Percentiles rank a stretch among this genome's conserved stretches.
Evolutionary conservation across 2,329 filamentous ascomycete species (phyloP).

Genomic region (Penicillium sp.): DNA sequence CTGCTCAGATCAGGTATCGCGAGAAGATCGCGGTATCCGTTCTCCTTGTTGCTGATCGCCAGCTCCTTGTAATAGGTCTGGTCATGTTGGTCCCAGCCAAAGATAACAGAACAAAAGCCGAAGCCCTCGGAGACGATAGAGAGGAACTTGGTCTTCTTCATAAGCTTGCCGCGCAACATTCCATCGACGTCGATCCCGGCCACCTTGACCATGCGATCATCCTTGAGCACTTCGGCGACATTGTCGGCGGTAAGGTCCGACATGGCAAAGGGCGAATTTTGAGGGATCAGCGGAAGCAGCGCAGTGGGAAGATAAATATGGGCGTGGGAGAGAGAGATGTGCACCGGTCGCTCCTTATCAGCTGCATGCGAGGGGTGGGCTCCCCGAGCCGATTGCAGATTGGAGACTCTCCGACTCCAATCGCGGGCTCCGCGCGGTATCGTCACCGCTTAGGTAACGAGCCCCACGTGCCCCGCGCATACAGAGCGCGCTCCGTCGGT

Average conservation of each 20-base stretch:
- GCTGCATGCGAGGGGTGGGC: neutral
- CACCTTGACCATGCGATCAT: slow-evolving; percentile 80
- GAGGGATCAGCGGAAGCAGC: neutral
- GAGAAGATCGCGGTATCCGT: slow-evolving; percentile 82
- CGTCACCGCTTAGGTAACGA: slow-evolving; percentile 19
- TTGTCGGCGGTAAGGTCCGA: slow-evolving; percentile 55
- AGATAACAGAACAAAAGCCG: slow-evolving; percentile 91
- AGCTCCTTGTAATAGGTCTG: slow-evolving; percentile 83
- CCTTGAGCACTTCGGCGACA: slow-evolving; percentile 64
- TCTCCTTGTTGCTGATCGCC: slow-evolving; percentile 82
- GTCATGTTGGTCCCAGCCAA: slow-evolving; percentile 98
- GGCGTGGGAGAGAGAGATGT: neutral
- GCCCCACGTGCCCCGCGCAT: slow-evolving; percentile 18
- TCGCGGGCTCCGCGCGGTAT: slow-evolving; percentile 7
- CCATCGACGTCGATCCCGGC: slow-evolving; percentile 86
- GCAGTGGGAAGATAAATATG: neutral
- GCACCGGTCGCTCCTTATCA: neutral
- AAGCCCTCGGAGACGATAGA: slow-evolving; percentile 78
- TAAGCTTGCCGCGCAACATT: slow-evolving; percentile 80
- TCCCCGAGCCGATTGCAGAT: neutral
- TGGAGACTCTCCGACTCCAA: neutral
- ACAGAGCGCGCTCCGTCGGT: neutral
- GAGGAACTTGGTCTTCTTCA: slow-evolving; percentile 90
- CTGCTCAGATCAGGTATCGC: slow-evolving; percentile 75
- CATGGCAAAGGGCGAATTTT: slow-evolving; percentile 6